These are phyloP conservation scores for Diaporthe sp. DNA, from an alignment of 2,329 filamentous ascomycete genomes.

Conservation along the genomic window DNA sequence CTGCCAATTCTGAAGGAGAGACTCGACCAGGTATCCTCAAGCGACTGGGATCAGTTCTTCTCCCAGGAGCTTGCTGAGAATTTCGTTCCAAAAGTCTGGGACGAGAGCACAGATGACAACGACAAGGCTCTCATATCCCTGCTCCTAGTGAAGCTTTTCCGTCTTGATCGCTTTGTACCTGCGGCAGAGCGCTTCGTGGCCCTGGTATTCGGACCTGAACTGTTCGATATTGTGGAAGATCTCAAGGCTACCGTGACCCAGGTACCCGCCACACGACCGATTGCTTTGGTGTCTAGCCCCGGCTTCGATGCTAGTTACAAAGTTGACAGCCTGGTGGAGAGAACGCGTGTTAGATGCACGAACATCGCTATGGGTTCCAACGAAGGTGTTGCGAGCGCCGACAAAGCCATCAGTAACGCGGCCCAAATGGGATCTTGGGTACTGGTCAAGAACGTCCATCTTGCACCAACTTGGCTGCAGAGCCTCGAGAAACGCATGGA, in stretches of 20 bases:
- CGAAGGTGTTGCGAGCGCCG: constrained; percentile 90
- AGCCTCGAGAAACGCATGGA: constrained; percentile 97
- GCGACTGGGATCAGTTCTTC: constrained; percentile 86
- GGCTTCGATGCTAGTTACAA: constrained; percentile 99
- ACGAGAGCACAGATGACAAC: constrained; percentile 71
- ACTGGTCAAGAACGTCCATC: constrained; percentile 97
- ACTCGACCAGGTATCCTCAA: constrained; percentile 72
- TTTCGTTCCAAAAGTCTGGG: constrained; percentile 83
- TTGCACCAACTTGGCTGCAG: constrained; percentile 96
- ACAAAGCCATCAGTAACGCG: constrained; percentile 94
- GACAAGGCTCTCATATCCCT: constrained; percentile 88
- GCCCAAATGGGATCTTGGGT: constrained; percentile 96
- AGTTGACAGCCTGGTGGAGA: constrained; percentile 93
- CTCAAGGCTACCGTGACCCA: constrained; percentile 87
- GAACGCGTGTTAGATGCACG: constrained; percentile 84
- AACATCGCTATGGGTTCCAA: constrained; percentile 99
- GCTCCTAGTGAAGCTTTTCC: constrained; percentile 92
- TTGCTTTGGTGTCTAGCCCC: constrained; percentile 93
- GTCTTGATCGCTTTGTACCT: constrained; percentile 94
- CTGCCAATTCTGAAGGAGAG: constrained; percentile 81
- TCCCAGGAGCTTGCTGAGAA: constrained; percentile 89
- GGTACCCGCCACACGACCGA: constrained; percentile 86
- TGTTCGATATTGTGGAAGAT: constrained; percentile 89
- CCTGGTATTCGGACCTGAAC: constrained; percentile 84
- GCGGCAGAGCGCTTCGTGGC: constrained; percentile 91